Evolutionary conservation across 1,284 basidiomycete genomes (phyloP), one percentile per base, ranked within the genome.

Genomic region (Cutaneotrichosporon spelunceum): DNA sequence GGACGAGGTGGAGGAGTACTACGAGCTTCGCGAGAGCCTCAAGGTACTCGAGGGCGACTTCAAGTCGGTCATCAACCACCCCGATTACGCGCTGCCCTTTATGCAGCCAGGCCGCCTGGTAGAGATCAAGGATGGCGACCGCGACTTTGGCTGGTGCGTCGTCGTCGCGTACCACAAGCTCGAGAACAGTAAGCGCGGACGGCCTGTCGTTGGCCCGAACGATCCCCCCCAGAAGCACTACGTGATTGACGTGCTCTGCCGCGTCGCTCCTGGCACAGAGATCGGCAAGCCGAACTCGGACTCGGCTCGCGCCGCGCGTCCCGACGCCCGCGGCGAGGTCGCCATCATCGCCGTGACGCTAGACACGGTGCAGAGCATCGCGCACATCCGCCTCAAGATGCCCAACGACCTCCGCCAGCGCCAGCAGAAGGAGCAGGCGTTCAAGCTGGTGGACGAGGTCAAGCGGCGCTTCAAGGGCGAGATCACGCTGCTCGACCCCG

Each of bases 141-240:
- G 89, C 27, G 91, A 99, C 79, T 99, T 96, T 78, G 95, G 94
- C 7, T 99, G 96, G 96, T 93, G 93, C 53, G 86, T 91, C 34
- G 86, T 98, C 47, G 85, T 97, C 69, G 93, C 91, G 72, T 98
- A 89, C 75, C 88, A 92, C 76, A 97, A 96, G 80, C 63, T 78
- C 13, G 63, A 68, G 45, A 70, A 69, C 47, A 72, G 67, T 13
- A 74, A 89, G 70, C 73, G 74, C n/a, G 69, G 71, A 14, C 65
- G 73, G 30, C 71, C 73, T 0, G 69, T 72, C 6, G 67, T 72
- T 36, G 68, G 64, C 16, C 74, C 75, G 21, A 62, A 84, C 23
- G 90, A 93, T 50, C 86, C 89, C 14, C 86, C 93, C 0, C 93
- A 96, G 72, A 88, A 92, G 70, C 89, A 92, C 72, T 99, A 95